These are phyloP conservation scores for Bipolaris gigantea DNA, from an alignment of 2,329 filamentous ascomycete genomes.

Conservation along the genomic window DNA sequence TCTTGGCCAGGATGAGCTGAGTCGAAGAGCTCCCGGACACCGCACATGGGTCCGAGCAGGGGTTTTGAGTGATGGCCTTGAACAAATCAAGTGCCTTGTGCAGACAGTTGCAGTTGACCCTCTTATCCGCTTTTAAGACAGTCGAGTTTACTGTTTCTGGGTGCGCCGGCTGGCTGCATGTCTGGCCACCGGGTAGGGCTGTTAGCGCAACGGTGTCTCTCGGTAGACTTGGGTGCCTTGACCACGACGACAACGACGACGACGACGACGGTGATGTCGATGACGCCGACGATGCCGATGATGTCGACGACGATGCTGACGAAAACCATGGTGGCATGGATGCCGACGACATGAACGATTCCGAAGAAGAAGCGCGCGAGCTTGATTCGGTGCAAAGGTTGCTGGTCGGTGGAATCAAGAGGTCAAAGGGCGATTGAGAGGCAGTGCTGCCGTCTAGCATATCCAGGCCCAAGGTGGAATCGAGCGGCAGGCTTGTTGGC, in stretches of 20 bases:
- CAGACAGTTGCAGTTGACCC: constrained; percentile 3
- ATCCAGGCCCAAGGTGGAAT: not conserved
- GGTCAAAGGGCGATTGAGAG: not conserved
- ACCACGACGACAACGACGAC: not conserved
- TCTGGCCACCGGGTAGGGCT: not conserved
- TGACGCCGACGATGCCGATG: not conserved
- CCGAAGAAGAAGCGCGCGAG: not conserved
- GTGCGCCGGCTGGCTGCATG: not conserved
- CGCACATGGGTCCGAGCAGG: not conserved
- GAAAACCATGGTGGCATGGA: not conserved
- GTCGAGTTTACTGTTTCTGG: not conserved
- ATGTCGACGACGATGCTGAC: not conserved
- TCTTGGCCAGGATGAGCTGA: constrained; percentile 4
- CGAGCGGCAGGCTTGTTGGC: not conserved
- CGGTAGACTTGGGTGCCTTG: not conserved
- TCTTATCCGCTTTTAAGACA: not conserved
- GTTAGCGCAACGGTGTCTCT: not conserved
- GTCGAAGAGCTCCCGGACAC: not conserved
- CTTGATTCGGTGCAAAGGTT: not conserved
- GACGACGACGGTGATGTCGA: constrained; percentile 1
- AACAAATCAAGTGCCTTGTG: constrained; percentile 9
- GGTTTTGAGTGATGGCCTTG: constrained; percentile 1
- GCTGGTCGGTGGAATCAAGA: not conserved
- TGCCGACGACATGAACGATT: not conserved
- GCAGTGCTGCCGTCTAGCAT: not conserved